Base-by-base conservation (phyloP, 306 rosid species). In the Dryas octopetala region DNA sequence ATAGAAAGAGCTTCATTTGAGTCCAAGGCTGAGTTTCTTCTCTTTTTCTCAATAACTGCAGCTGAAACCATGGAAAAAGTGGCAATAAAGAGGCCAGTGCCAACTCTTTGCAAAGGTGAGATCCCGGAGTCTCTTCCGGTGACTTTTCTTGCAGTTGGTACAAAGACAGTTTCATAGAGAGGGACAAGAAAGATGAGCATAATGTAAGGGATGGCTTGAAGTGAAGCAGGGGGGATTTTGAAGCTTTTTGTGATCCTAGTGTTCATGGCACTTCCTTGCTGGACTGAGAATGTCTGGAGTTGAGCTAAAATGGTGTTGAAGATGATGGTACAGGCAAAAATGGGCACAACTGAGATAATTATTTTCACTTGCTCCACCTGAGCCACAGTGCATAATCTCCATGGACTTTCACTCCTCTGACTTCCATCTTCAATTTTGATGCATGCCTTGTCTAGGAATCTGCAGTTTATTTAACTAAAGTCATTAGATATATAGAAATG, bases 381-480 rank as follows among this genome's bases (percentile, higher is more conserved):
- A 50, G 77, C 80, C 26, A 78, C 85, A 2, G 85, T 85, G 82
- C 91, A 86, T n/a, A 83, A 74, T 72, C 75, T 87, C 91, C 93
- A 88, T n/a, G 88, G 84, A 74, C 90, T 88, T 70, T 86, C 92
- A 2, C 49, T 84, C 23, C 68, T 62, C 15, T 40, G 50, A 8
- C 43, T 81, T 55, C 74, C 84, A 17, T 82, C 85, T 74, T 83
- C 85, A 50, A 60, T 72, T 81, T 73, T 85, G 58, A 89, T 86
- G 79, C 93, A 86, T 19, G 93, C 93, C 79, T 89, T 89, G 83
- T 89, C 91, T 28, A 89, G 83, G 74, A 89, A 89, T 81, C 93
- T 89, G 86, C 58, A 80, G 23, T 23, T 58, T 50, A 45, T 59
- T 13, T 43, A 7, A 45, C 40, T 66, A 46, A 23, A 14, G 70